Evolutionary conservation across 768 basidiomycete genomes (phyloP), one percentile per base, ranked within the genome.

Genomic region (Rubroboletus satanas): DNA sequence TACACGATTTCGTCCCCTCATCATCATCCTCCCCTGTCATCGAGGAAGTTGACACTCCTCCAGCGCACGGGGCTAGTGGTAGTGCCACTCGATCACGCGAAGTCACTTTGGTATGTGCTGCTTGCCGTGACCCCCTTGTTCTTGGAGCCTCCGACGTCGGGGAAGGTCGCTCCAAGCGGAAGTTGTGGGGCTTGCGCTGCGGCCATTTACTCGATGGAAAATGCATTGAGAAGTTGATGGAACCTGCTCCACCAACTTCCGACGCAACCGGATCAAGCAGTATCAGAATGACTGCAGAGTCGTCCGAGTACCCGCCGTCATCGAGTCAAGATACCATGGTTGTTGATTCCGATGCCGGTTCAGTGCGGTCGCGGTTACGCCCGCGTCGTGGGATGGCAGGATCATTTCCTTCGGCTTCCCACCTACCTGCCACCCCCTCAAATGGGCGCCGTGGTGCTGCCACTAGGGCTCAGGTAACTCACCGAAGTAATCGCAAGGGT

Each of bases 121-220:
- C 71, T 10, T 92, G 90, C 57, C 70, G 78, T 23, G 84, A 84
- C 55, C 85, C 86, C 0, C 76, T 91, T 5, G 68, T 86, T 10
- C 73, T 86, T 29, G 73, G 77, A 35, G 75, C 79, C 45, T 73
- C 74, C 2, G 79, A 77, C 12, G 73, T 82, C n/a, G 71, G 73
- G 15, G 71, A 75, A 43, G 83, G 81, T 35, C 74, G 71, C 38
- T 72, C 72, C 38, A 70, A 69, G 36, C 73, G 77, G 50, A 77
- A 80, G 41, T 71, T 91, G 8, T 91, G 88, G 89, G 83, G 79
- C 2, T 70, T 92, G 56, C 75, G 86, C 38, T 92, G 89, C 49
- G 89, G 89, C 0, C 90, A 92, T 64, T 68, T 92, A 61, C 76
- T 91, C 0, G 89, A 91, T 59, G 90, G 87, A 46, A 88, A 85